Evolutionary conservation across 1,284 basidiomycete genomes (phyloP).

Genomic region (Macrocystidia cucumis): DNA sequence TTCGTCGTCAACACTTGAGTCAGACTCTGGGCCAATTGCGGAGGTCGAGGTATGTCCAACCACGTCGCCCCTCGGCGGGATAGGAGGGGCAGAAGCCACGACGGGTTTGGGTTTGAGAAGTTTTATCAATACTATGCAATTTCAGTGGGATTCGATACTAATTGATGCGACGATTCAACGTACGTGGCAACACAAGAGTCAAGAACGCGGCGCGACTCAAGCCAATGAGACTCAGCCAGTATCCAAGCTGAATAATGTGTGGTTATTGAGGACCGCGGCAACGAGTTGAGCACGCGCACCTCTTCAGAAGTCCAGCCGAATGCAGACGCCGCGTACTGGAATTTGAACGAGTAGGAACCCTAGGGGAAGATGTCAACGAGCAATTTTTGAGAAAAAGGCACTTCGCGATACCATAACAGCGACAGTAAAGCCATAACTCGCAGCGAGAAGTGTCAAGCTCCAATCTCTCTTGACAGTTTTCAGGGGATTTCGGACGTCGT

Average conservation of each 20-base stretch:
- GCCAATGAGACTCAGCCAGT: constrained; percentile 64
- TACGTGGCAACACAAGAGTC: constrained; percentile 62
- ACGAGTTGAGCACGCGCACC: constrained; percentile 28
- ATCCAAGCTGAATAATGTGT: constrained; percentile 49
- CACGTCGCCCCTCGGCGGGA: too few species aligned
- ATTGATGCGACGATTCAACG: constrained; percentile 16
- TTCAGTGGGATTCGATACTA: constrained; percentile 3
- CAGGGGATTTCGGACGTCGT: constrained; percentile 25
- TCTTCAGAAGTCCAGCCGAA: constrained; percentile 73
- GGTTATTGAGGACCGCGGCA: not conserved
- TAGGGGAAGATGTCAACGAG: constrained; percentile 18
- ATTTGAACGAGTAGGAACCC: constrained; percentile 58
- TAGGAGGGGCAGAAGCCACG: constrained; percentile 18
- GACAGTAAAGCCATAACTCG: constrained; percentile 45
- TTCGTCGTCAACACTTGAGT: constrained; percentile 6
- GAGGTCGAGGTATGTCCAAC: constrained; percentile 19
- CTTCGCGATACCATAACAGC: constrained; percentile 44
- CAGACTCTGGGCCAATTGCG: constrained; percentile 6
- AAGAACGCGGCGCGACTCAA: constrained; percentile 53
- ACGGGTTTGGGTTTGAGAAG: constrained; percentile 34
- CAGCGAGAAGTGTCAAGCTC: constrained; percentile 56
- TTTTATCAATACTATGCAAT: constrained; percentile 49
- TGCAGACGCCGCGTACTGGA: constrained; percentile 60
- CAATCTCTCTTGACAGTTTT: constrained; percentile 49
- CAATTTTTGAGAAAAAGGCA: not conserved